Conservation (phyloP, 345 rosid species). For the Moricandia arvensis region DNA sequence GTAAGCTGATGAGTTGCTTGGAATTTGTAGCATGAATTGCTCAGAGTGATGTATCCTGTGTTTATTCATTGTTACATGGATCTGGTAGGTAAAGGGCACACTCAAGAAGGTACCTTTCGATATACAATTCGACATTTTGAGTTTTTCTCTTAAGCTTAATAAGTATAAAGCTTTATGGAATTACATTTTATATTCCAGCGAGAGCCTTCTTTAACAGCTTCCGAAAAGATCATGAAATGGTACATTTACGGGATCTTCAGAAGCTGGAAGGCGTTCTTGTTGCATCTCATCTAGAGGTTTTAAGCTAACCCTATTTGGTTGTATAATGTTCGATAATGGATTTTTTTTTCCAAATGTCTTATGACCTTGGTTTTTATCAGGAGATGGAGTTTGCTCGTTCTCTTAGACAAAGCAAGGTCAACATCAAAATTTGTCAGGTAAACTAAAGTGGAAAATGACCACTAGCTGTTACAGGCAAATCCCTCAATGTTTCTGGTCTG, state of each 20-base stretch:
- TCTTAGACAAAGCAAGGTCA: conserved; percentile 83
- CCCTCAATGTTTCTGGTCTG: conserved; percentile 16
- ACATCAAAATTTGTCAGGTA: conserved; percentile 92
- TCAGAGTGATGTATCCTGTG: conserved; percentile 94
- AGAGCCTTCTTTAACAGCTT: conserved; percentile 35
- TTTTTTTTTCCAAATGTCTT: neutral
- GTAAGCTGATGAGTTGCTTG: conserved; percentile 18
- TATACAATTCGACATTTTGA: neutral
- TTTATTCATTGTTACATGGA: conserved; percentile 95
- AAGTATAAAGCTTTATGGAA: neutral
- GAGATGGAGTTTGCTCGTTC: conserved; percentile 96
- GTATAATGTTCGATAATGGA: neutral
- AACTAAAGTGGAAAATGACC: neutral
- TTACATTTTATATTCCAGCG: neutral
- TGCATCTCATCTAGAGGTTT: conserved; percentile 93
- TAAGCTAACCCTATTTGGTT: neutral
- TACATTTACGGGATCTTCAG: conserved; percentile 88
- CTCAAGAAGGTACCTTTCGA: conserved; percentile 66
- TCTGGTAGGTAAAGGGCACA: conserved; percentile 73
- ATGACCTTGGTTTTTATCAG: conserved; percentile 40
- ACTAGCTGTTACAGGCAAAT: neutral
- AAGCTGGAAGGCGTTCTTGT: conserved; percentile 91
- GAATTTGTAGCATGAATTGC: conserved; percentile 79
- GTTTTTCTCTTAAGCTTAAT: neutral
- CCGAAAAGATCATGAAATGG: conserved; percentile 84